Evolutionary conservation across 371 early-diverging fungal genomes (phyloP).

Genomic region (Rhizopus stolonifer): DNA sequence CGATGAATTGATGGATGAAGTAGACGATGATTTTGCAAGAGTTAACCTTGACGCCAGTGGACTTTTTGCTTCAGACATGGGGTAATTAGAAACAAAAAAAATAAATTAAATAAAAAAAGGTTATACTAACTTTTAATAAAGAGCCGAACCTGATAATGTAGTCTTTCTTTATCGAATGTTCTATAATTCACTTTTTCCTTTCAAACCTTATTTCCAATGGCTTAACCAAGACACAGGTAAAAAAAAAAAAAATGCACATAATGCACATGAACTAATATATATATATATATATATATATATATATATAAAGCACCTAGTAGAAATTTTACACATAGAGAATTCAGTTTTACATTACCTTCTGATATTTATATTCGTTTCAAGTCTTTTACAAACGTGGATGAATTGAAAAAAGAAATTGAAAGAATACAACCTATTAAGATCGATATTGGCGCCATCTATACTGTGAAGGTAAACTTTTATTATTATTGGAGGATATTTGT

Average conservation of each 20-base stretch:
- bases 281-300: too few relatives aligned
- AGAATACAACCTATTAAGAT: constrained; percentile 86
- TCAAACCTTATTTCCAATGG: constrained; percentile 77
- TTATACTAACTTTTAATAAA: not conserved
- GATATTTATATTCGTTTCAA: constrained; percentile 90
- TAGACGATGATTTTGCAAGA: constrained; percentile 22
- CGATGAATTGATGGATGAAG: constrained; percentile 8
- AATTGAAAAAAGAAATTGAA: constrained; percentile 76
- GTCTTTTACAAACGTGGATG: constrained; percentile 72
- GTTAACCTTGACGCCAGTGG: constrained; percentile 16
- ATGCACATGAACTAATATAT: too few relatives aligned
- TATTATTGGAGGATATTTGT: too few relatives aligned
- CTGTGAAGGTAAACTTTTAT: constrained; percentile 71
- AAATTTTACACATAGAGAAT: constrained; percentile 86
- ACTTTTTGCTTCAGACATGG: constrained; percentile 6
- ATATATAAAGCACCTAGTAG: constrained; percentile 53
- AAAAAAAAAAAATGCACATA: constrained; percentile 4
- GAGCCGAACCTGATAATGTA: constrained; percentile 19
- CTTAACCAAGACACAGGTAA: constrained; percentile 76
- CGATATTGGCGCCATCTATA: constrained; percentile 98
- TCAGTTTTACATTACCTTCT: constrained; percentile 82
- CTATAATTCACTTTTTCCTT: constrained; percentile 87
- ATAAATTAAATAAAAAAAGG: too few relatives aligned
- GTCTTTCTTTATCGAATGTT: constrained; percentile 62
- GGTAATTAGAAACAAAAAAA: not conserved